These are phyloP conservation scores for Ganoderma meredithae DNA, from an alignment of 1,284 basidiomycete species.

Conservation along the genomic window DNA sequence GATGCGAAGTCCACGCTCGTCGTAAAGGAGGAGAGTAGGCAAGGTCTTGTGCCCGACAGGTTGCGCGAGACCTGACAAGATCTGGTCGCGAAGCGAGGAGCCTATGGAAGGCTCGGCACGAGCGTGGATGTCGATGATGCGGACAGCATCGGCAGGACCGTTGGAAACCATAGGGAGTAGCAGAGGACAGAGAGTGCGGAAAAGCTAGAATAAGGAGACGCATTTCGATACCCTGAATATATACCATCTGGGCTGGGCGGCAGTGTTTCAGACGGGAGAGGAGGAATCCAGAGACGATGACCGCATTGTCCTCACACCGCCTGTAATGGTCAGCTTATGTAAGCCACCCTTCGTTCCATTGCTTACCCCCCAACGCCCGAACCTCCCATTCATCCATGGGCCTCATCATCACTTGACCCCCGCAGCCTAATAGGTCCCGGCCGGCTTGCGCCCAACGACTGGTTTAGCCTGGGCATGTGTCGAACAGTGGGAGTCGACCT, in stretches of 20 bases:
- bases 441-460: not conserved
- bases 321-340: constrained; percentile 29
- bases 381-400: constrained; percentile 1
- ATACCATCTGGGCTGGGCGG: constrained; percentile 14
- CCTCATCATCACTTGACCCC: constrained; percentile 33
- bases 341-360: constrained; percentile 30
- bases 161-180: constrained; percentile 24
- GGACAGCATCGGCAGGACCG: constrained; percentile 28
- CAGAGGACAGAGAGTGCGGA: not conserved
- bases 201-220: not conserved
- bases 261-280: constrained; percentile 2
- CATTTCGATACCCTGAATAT: constrained; percentile 23
- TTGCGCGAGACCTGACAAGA: constrained; percentile 62
- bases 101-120: constrained; percentile 33
- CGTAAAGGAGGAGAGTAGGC: constrained; percentile 89
- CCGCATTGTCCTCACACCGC: constrained; percentile 10
- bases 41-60: constrained; percentile 68
- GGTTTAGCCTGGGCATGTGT: not conserved
- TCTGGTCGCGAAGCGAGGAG: constrained; percentile 52
- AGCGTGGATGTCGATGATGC: constrained; percentile 63
- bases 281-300: constrained; percentile 9
- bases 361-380: constrained; percentile 21
- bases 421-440: not conserved
- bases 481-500: not conserved
- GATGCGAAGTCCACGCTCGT: constrained; percentile 82